Evolutionary conservation across 768 basidiomycete genomes (phyloP).

Genomic region (Thelephora aurantiotincta): DNA sequence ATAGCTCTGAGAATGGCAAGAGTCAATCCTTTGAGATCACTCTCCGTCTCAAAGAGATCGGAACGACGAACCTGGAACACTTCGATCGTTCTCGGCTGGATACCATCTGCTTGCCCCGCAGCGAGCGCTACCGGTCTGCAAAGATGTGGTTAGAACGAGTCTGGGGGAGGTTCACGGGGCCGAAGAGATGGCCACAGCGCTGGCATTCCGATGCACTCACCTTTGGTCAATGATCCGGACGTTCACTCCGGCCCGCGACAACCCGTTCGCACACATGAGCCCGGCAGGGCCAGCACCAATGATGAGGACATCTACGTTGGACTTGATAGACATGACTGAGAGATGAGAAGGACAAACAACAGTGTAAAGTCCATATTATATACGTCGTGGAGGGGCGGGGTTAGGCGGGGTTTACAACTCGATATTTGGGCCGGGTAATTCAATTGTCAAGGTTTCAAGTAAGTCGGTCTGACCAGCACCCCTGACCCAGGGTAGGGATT

Average conservation of each 20-base stretch:
- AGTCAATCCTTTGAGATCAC: background rate
- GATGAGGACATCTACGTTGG: constrained; percentile 24
- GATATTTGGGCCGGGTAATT: too few species aligned
- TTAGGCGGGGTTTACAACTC: too few species aligned
- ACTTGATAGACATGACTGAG: constrained; percentile 5
- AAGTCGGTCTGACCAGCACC: too few species aligned
- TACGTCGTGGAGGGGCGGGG: too few species aligned
- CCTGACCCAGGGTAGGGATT: too few species aligned
- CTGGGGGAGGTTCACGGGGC: too few species aligned
- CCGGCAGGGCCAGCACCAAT: constrained; percentile 31
- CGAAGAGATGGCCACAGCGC: background rate
- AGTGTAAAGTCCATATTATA: too few species aligned
- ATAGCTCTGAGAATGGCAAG: constrained; percentile 41
- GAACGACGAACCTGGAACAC: constrained; percentile 26
- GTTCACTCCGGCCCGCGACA: constrained; percentile 21
- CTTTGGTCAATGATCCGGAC: constrained; percentile 27
- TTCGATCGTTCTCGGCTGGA: constrained; percentile 40
- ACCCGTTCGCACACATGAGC: constrained; percentile 27
- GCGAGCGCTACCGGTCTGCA: constrained; percentile 22
- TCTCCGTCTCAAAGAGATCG: background rate
- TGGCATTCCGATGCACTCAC: constrained; percentile 8
- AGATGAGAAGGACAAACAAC: background rate
- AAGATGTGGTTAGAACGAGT: background rate
- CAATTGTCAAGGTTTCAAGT: too few species aligned
- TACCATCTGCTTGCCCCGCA: constrained; percentile 41